Evolutionary conservation across 139 green algal genomes (phyloP).

Genomic region (Chlorella vulgaris): DNA sequence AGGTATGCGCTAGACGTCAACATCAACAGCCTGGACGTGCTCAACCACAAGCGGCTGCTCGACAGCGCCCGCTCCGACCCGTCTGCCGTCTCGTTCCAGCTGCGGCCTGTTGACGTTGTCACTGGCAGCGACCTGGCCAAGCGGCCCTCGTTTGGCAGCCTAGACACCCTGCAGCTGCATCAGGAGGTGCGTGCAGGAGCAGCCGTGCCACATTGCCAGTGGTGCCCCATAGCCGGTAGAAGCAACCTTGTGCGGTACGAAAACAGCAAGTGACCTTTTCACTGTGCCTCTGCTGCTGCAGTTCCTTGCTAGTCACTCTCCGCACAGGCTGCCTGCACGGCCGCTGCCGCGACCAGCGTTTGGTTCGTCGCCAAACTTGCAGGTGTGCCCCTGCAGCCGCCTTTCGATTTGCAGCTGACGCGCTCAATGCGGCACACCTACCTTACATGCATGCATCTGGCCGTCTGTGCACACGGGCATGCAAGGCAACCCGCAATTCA

Average conservation of each 20-base stretch:
- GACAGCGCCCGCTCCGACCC: conserved; percentile 81
- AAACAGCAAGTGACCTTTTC: not conserved
- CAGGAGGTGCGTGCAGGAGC: conserved; percentile 32
- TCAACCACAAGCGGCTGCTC: conserved; percentile 93
- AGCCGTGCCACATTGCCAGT: not conserved
- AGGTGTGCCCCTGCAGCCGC: conserved; percentile 50
- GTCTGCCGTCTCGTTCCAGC: conserved; percentile 83
- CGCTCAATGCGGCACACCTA: too few species aligned
- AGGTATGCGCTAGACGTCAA: conserved; percentile 92
- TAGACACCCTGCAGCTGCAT: conserved; percentile 37
- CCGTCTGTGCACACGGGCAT: too few species aligned
- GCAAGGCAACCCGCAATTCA: too few species aligned
- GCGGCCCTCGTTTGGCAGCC: conserved; percentile 48
- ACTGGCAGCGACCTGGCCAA: conserved; percentile 29
- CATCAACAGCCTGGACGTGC: conserved; percentile 85
- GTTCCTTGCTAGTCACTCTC: conserved; percentile 3
- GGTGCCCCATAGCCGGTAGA: not conserved
- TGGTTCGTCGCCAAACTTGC: conserved; percentile 87
- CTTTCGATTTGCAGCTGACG: too few species aligned
- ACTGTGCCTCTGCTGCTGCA: not conserved
- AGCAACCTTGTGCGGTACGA: not conserved
- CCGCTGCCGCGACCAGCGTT: conserved; percentile 80
- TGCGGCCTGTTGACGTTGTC: conserved; percentile 83
- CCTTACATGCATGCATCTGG: too few species aligned
- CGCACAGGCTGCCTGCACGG: conserved; percentile 7